phyloP scores from a whole-genome alignment of 352 stramenopile genomes.

The Thalassiosira livingstoniorum region DNA sequence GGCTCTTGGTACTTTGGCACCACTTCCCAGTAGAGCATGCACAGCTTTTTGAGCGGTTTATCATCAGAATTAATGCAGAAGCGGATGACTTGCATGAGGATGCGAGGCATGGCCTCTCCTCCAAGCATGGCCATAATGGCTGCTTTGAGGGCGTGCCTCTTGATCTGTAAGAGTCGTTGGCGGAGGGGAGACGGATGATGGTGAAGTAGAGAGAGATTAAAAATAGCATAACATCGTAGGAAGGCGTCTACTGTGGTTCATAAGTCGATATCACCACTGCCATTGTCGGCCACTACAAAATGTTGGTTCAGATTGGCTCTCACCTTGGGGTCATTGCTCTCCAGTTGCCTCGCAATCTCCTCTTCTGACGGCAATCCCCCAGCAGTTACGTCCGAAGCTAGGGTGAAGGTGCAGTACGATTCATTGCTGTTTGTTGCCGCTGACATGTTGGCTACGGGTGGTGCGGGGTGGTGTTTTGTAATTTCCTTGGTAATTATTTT shows the following conservation, averaged over 20 bases:
- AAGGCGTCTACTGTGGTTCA: neutral
- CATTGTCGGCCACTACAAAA: conserved; percentile 13
- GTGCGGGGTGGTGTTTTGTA: no score
- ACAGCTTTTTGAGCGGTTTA: conserved; percentile 99
- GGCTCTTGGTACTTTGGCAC: conserved; percentile 96
- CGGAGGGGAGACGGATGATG: neutral
- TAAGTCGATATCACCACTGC: neutral
- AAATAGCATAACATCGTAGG: neutral
- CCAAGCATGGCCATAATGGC: conserved; percentile 98
- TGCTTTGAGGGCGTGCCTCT: conserved; percentile 97
- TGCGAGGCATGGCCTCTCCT: conserved; percentile 97
- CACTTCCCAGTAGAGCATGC: conserved; percentile 99
- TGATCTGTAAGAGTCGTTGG: no score
- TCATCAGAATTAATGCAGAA: conserved; percentile 99
- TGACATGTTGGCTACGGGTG: conserved; percentile 75
- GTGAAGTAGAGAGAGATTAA: conserved; percentile 5
- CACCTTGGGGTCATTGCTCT: conserved; percentile 90
- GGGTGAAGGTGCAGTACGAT: conserved; percentile 86
- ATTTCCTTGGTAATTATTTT: no score
- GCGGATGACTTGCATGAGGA: conserved; percentile 99
- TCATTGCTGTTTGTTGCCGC: conserved; percentile 80
- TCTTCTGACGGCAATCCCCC: conserved; percentile 88
- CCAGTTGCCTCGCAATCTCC: conserved; percentile 97
- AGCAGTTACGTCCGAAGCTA: conserved; percentile 80
- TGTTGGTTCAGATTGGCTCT: conserved; percentile 33